phyloP scores from a whole-genome alignment of 2,329 filamentous ascomycete genomes.

The Passalora sequoiae region DNA sequence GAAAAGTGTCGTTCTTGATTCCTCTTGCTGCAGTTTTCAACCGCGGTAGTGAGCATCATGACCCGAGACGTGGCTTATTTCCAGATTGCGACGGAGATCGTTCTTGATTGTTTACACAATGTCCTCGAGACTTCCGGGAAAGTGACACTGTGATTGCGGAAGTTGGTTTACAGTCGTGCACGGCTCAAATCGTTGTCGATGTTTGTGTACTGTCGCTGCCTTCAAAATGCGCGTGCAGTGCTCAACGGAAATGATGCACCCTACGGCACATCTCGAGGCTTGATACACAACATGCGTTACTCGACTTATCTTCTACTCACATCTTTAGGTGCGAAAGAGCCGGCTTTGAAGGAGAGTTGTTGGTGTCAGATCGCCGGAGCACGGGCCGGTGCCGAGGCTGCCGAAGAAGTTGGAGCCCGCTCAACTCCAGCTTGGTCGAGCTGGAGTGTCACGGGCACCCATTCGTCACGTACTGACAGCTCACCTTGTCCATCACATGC shows the following conservation, averaged over 20 bases:
- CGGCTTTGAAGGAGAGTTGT: neutral
- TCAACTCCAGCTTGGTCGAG: too few relatives aligned
- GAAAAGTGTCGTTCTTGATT: too few relatives aligned
- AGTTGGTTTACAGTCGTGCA: neutral
- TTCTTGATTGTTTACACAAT: too few relatives aligned
- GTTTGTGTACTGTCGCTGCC: neutral
- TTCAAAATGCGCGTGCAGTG: neutral
- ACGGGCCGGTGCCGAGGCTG: conserved; percentile 1
- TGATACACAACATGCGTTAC: conserved; percentile 5
- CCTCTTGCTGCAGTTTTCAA: too few relatives aligned
- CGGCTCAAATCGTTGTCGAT: neutral
- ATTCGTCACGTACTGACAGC: too few relatives aligned
- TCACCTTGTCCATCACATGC: conserved; percentile 6
- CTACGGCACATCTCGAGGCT: neutral
- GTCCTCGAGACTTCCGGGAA: too few relatives aligned
- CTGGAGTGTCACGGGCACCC: too few relatives aligned
- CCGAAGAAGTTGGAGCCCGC: conserved; percentile 1
- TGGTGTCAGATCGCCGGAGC: conserved; percentile 1
- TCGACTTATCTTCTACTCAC: conserved; percentile 6
- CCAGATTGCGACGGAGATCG: too few relatives aligned
- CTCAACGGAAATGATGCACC: neutral
- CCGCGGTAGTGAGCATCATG: too few relatives aligned
- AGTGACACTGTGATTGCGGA: neutral
- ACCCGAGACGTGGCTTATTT: too few relatives aligned
- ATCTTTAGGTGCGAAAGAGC: neutral